These are phyloP conservation scores for Scortechinia acanthostroma DNA, from an alignment of 2,329 filamentous ascomycete species.

Conservation along the genomic window DNA sequence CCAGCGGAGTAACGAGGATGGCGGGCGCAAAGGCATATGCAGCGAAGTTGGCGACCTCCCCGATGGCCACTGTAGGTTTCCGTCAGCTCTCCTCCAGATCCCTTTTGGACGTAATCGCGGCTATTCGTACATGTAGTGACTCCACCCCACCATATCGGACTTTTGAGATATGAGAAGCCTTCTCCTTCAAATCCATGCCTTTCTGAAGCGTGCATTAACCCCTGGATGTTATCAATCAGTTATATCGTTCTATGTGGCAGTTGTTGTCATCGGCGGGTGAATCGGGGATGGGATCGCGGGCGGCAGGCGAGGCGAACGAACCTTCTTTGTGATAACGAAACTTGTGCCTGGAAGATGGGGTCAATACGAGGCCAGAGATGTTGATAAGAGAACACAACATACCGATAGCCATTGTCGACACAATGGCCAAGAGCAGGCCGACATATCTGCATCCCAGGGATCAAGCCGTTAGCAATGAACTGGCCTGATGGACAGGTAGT, in stretches of 20 bases:
- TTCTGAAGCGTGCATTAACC: conserved; percentile 83
- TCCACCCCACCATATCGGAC: conserved; percentile 94
- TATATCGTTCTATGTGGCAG: conserved; percentile 9
- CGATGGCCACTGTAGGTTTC: conserved; percentile 73
- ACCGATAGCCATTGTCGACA: conserved; percentile 72
- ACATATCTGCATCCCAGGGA: conserved; percentile 52
- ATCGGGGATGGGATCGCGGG: conserved; percentile 7
- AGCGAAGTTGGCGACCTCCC: conserved; percentile 94
- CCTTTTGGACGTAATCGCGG: conserved; percentile 1
- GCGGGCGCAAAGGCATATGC: conserved; percentile 97
- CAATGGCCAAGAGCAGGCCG: conserved; percentile 68
- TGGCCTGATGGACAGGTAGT: background rate
- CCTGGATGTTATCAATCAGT: conserved; percentile 36
- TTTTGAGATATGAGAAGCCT: conserved; percentile 87
- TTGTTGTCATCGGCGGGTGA: too few relatives aligned
- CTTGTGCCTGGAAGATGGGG: conserved; percentile 64
- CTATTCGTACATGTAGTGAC: conserved; percentile 71
- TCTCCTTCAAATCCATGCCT: conserved; percentile 94
- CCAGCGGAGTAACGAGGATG: conserved; percentile 93
- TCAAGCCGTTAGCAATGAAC: conserved; percentile 4
- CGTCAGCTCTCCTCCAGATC: conserved; percentile 14
- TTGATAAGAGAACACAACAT: conserved; percentile 18
- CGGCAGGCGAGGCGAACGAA: conserved; percentile 26
- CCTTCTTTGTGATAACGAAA: conserved; percentile 99
- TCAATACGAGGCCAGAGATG: conserved; percentile 3